Percentiles rank a stretch among this genome's conserved stretches.
Conservation (phyloP, 176 grass and related monocot species). For the Eremochloa ophiuroides region DNA sequence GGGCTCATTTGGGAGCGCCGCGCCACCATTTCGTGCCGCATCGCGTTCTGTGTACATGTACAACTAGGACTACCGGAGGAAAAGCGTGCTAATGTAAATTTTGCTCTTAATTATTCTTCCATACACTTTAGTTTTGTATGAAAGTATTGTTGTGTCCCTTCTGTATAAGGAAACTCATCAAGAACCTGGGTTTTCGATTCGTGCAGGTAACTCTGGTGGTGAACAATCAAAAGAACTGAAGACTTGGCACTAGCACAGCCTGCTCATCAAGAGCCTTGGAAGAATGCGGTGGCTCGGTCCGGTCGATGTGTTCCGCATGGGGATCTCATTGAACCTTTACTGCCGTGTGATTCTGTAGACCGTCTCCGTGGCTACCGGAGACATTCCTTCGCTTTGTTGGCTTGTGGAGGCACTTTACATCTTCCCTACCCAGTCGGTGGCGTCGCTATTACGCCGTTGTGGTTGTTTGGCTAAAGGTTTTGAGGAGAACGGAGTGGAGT, state of each 20-base stretch:
- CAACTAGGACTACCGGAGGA: background rate
- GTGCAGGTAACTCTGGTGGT: conserved; percentile 13
- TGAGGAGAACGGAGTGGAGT: conserved; percentile 40
- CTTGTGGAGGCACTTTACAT: conserved; percentile 7
- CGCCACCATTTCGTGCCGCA: background rate
- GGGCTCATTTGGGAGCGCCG: background rate
- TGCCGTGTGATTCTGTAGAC: conserved; percentile 83
- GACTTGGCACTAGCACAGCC: background rate
- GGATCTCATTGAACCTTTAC: conserved; percentile 81
- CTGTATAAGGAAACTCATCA: background rate
- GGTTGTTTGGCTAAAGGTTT: conserved; percentile 6
- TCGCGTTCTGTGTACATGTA: background rate
- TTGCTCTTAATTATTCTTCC: too few relatives aligned
- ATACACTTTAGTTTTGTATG: too few relatives aligned
- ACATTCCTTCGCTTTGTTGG: background rate
- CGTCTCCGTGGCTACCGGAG: background rate
- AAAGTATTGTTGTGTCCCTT: background rate
- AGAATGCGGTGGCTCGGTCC: conserved; percentile 66
- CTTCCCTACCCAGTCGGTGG: background rate
- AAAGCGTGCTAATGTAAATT: background rate
- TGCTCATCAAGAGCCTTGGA: background rate
- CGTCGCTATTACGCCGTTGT: conserved; percentile 26
- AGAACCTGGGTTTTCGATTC: background rate
- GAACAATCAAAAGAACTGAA: background rate
- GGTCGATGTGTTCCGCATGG: conserved; percentile 58